These are phyloP conservation scores for Leishmania tropica DNA, from an alignment of 208 protist species.

Conservation along the genomic window DNA sequence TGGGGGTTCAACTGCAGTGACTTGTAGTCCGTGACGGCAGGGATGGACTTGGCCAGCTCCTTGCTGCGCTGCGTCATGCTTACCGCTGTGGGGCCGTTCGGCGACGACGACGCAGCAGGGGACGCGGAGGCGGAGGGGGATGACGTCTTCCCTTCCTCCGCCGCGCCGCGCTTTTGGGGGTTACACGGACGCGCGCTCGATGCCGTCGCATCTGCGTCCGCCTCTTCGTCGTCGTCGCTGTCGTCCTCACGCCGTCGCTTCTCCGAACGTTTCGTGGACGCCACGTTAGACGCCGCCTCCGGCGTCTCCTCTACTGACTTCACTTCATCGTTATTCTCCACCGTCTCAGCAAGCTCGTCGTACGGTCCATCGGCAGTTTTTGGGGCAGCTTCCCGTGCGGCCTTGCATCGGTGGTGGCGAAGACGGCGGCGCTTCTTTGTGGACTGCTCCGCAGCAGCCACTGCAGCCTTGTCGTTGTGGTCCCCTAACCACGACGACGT, in stretches of 20 bases:
- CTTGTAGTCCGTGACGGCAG: constrained; percentile 79
- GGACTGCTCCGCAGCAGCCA: constrained; percentile 4
- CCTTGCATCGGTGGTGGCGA: constrained; percentile 65
- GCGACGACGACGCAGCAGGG: background rate
- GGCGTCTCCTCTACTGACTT: background rate
- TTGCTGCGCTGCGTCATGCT: constrained; percentile 25
- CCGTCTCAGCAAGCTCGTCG: constrained; percentile 9
- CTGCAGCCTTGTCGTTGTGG: background rate
- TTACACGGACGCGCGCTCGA: background rate
- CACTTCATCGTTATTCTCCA: constrained; percentile 6
- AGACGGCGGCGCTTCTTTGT: constrained; percentile 42
- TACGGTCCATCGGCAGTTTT: background rate
- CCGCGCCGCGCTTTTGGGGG: background rate
- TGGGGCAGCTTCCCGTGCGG: constrained; percentile 27
- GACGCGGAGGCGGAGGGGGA: background rate
- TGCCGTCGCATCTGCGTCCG: background rate
- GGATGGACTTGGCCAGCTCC: constrained; percentile 42
- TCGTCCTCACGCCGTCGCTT: constrained; percentile 29
- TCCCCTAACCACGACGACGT: background rate
- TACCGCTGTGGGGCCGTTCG: background rate
- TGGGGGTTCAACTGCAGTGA: constrained; percentile 88
- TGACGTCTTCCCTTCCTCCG: background rate
- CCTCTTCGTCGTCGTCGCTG: background rate
- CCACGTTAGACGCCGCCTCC: background rate
- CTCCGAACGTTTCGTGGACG: background rate